Conservation (phyloP, 2,329 filamentous ascomycete genomes). For the Fusarium abutilonis region DNA sequence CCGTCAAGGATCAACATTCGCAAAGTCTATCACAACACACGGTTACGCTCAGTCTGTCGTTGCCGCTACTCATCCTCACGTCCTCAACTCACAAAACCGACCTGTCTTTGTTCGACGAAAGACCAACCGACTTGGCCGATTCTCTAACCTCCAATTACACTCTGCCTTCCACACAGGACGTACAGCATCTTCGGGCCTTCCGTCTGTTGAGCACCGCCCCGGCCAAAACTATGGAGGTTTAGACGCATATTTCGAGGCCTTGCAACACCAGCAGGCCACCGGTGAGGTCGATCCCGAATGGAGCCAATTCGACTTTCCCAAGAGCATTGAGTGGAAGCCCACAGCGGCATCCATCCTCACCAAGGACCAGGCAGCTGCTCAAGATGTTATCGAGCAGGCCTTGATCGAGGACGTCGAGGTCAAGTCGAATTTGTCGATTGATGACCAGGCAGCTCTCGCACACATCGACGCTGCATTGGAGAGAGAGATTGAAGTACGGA, state of each 20-base stretch:
- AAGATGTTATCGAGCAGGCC: conserved; percentile 47
- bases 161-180: conserved; percentile 77
- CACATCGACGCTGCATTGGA: conserved; percentile 87
- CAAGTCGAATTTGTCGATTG: conserved; percentile 54
- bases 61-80: conserved; percentile 85
- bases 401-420: conserved; percentile 51
- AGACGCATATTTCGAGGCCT: conserved; percentile 91
- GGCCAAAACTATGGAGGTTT: conserved; percentile 71
- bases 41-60: conserved; percentile 98
- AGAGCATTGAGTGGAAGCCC: conserved; percentile 89
- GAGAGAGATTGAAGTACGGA: conserved; percentile 73
- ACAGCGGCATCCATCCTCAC: conserved; percentile 65
- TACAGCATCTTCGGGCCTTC: conserved; percentile 58
- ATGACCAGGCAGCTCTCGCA: conserved; percentile 71
- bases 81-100: conserved; percentile 76
- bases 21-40: conserved; percentile 95
- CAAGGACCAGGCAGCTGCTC: conserved; percentile 63
- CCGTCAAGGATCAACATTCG: conserved; percentile 85
- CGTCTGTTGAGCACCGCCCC: conserved; percentile 62
- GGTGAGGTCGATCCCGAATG: conserved; percentile 79
- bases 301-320: conserved; percentile 90
- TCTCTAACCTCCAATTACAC: conserved; percentile 70
- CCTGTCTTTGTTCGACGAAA: conserved; percentile 69
- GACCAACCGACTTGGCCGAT: conserved; percentile 63
- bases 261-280: conserved; percentile 78